These are phyloP conservation scores for Paramecium pentaurelia DNA, from an alignment of 73 alveolate species.

Conservation along the genomic window DNA sequence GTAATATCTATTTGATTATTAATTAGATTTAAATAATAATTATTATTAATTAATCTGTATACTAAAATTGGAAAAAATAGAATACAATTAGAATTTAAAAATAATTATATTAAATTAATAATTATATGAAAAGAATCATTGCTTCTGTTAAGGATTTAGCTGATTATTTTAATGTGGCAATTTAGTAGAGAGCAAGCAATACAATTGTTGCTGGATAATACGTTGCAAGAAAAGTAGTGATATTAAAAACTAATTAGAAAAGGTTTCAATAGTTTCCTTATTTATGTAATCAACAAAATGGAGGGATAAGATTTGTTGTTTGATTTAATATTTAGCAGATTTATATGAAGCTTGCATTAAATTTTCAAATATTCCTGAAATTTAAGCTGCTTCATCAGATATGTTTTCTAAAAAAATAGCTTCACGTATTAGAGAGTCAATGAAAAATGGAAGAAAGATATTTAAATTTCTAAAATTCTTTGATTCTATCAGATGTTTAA, in stretches of 20 bases:
- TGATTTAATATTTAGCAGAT: slow-evolving; percentile 66
- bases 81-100: neutral
- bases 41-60: neutral
- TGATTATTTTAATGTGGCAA: neutral
- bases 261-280: slow-evolving; percentile 53
- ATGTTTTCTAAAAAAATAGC: slow-evolving; percentile 42
- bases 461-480: slow-evolving; percentile 71
- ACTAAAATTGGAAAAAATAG: neutral
- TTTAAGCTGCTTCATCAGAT: slow-evolving; percentile 20
- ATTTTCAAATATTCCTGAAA: slow-evolving; percentile 52
- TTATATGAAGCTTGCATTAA: slow-evolving; percentile 72
- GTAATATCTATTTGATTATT: neutral
- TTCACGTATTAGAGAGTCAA: slow-evolving; percentile 60
- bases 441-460: slow-evolving; percentile 81
- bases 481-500: slow-evolving; percentile 65
- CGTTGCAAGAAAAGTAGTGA: slow-evolving; percentile 33
- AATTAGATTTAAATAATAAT: neutral
- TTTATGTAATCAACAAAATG: slow-evolving; percentile 70
- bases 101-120: neutral
- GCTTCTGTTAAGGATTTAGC: slow-evolving; percentile 30
- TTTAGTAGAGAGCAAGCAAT: neutral
- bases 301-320: slow-evolving; percentile 71
- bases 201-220: neutral
- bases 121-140: slow-evolving; percentile 24
- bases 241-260: neutral